Percentiles rank a stretch among this genome's conserved stretches.
phyloP scores from a whole-genome alignment of 768 basidiomycete species.

The Mycena kentingensis region DNA sequence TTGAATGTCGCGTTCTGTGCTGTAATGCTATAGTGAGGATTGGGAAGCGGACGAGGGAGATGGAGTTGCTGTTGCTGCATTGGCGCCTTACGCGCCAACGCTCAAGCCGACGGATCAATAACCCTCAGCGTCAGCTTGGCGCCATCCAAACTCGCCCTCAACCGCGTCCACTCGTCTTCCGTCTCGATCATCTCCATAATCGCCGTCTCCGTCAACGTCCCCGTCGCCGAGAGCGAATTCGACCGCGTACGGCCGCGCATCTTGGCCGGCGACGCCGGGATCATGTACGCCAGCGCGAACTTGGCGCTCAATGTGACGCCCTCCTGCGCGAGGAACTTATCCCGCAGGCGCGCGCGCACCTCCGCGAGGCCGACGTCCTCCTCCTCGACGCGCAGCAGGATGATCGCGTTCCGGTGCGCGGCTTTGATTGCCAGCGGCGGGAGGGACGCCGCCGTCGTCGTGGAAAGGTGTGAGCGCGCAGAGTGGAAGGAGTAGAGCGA shows the following conservation, averaged over 20 bases:
- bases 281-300: conserved; percentile 59
- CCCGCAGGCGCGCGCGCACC: conserved; percentile 58
- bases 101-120: conserved; percentile 36
- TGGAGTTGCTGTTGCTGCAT: too few relatives aligned
- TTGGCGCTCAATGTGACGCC: conserved; percentile 51
- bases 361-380: conserved; percentile 50
- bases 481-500: conserved; percentile 34
- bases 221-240: conserved; percentile 35
- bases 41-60: too few relatives aligned
- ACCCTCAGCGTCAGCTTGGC: conserved; percentile 62
- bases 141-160: conserved; percentile 43
- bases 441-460: conserved; percentile 27
- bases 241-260: conserved; percentile 36
- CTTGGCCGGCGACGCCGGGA: conserved; percentile 31
- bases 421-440: conserved; percentile 62
- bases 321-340: conserved; percentile 69
- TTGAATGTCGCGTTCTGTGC: too few relatives aligned
- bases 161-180: conserved; percentile 63
- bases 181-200: conserved; percentile 50
- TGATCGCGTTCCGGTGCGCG: conserved; percentile 58
- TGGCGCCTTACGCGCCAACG: conserved; percentile 7
- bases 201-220: conserved; percentile 25
- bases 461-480: conserved; percentile 31
- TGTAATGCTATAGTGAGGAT: too few relatives aligned
- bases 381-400: conserved; percentile 61